A percentile compares a stretch with the other conserved stretches of the same genome.
Conservation (phyloP, 176 grass and related monocot species). For the Eremochloa ophiuroides region DNA sequence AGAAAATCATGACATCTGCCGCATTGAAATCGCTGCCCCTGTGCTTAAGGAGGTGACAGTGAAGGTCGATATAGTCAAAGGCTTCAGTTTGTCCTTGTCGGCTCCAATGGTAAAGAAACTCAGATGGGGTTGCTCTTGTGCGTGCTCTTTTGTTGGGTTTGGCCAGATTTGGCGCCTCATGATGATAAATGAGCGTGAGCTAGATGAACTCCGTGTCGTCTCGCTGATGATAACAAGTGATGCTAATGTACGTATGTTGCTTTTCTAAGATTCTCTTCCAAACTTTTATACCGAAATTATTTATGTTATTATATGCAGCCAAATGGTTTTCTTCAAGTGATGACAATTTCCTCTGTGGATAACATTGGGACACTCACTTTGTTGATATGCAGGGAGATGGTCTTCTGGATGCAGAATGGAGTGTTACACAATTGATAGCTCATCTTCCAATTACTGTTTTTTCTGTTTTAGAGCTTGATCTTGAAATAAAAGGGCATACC, state of each 20-base stretch:
- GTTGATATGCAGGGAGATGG: too few species aligned
- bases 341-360: too few species aligned
- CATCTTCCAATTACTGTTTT: not conserved
- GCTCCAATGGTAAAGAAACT: not conserved
- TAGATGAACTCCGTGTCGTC: too few species aligned
- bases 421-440: not conserved
- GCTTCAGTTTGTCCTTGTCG: not conserved
- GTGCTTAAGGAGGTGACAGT: not conserved
- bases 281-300: not conserved
- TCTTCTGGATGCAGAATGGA: not conserved
- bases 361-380: too few species aligned
- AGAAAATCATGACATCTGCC: rapidly evolving
- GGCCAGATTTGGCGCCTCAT: not conserved
- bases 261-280: not conserved
- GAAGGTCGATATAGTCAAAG: not conserved
- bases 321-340: not conserved
- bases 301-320: not conserved
- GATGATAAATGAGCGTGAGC: too few species aligned
- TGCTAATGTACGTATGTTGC: not conserved
- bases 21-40: not conserved
- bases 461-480: not conserved
- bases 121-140: not conserved
- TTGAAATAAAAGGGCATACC: not conserved
- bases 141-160: not conserved
- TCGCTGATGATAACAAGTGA: too few species aligned